A percentile compares a stretch with the other conserved stretches of the same genome.
These are phyloP conservation scores for Microthyrium microscopicum DNA, from an alignment of 2,329 filamentous ascomycete species.

Conservation along the genomic window DNA sequence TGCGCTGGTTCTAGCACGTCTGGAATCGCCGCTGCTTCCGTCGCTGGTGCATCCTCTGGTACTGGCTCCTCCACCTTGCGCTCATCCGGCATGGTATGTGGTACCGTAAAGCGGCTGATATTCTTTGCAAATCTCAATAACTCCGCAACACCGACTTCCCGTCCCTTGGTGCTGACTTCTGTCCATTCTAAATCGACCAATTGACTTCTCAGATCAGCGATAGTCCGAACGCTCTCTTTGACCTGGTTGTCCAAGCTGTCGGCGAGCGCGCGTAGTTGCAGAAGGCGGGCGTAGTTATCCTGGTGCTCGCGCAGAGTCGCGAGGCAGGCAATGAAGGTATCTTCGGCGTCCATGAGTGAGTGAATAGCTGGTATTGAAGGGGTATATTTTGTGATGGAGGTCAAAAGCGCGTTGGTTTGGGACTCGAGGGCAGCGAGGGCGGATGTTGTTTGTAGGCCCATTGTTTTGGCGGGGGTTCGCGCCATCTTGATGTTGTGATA, in stretches of 20 bases:
- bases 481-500: no score
- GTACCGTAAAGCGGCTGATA: constrained; percentile 65
- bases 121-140: constrained; percentile 62
- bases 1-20: neutral
- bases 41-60: constrained; percentile 8
- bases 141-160: constrained; percentile 48
- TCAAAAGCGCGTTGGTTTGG: constrained; percentile 51
- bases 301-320: constrained; percentile 58
- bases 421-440: no score
- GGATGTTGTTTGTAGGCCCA: no score
- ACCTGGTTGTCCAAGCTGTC: constrained; percentile 54
- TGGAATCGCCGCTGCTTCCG: constrained; percentile 7
- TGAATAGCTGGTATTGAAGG: constrained; percentile 50
- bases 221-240: constrained; percentile 49
- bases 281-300: constrained; percentile 52
- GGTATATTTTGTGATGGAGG: constrained; percentile 70
- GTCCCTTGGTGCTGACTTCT: constrained; percentile 16
- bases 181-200: constrained; percentile 33
- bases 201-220: constrained; percentile 58
- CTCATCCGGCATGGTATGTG: constrained; percentile 43
- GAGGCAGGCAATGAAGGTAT: constrained; percentile 47
- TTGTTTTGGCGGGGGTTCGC: no score
- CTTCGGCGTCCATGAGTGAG: constrained; percentile 55
- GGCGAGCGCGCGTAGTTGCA: constrained; percentile 49
- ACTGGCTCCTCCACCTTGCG: constrained; percentile 11